phyloP scores from a whole-genome alignment of 352 stramenopile genomes.

The Globisporangium barbulae region DNA sequence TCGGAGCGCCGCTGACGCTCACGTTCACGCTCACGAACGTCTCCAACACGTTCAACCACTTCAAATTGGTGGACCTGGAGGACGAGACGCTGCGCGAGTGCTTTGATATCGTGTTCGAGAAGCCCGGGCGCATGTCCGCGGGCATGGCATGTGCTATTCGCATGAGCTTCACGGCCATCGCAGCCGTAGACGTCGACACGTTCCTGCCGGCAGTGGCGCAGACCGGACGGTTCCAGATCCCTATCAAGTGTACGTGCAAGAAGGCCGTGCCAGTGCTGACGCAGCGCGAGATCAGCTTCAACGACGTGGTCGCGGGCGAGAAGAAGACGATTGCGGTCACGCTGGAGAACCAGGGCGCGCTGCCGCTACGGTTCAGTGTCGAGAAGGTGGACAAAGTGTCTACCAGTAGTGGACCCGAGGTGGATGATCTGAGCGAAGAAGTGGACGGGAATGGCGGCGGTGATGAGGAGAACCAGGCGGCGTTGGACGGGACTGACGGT shows the following conservation, averaged over 20 bases:
- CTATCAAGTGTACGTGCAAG: constrained; percentile 80
- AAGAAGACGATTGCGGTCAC: constrained; percentile 43
- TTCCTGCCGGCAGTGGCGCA: constrained; percentile 63
- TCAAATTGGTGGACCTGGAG: constrained; percentile 78
- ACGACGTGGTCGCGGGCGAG: constrained; percentile 79
- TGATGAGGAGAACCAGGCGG: not conserved
- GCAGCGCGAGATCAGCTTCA: constrained; percentile 43
- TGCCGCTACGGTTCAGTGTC: constrained; percentile 55
- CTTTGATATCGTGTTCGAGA: constrained; percentile 87
- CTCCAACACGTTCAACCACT: constrained; percentile 91
- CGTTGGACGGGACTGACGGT: not conserved
- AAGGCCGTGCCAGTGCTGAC: constrained; percentile 71
- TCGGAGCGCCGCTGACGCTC: constrained; percentile 55
- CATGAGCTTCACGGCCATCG: constrained; percentile 63
- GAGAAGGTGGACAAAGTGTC: not conserved
- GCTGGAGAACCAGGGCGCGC: constrained; percentile 71
- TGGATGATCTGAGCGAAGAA: constrained; percentile 7
- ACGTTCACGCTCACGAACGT: constrained; percentile 88
- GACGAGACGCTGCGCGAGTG: constrained; percentile 65
- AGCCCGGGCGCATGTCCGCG: constrained; percentile 88
- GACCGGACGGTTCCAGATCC: constrained; percentile 76
- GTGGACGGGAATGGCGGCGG: not conserved
- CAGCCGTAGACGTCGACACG: constrained; percentile 66
- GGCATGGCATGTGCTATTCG: constrained; percentile 76
- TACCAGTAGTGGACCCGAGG: constrained; percentile 1